Evolutionary conservation across 176 grass and related monocot species (phyloP), one percentile per base, ranked within the genome.

Genomic region (Cenchrus purpureus): DNA sequence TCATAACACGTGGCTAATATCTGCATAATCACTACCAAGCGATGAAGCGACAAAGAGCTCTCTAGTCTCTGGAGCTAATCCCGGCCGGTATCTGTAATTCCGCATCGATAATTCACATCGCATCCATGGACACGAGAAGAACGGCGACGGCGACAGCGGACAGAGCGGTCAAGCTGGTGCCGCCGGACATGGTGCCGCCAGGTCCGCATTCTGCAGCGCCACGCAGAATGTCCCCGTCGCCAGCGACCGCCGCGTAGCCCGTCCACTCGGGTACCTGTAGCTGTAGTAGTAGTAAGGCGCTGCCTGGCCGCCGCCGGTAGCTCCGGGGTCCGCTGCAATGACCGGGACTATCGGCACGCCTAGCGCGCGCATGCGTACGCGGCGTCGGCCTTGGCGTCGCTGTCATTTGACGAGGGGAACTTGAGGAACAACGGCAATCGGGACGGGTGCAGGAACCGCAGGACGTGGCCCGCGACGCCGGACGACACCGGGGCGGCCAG

Each of bases 181-280:
- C 6, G 0, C 70, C 2, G 0, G 79, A 78, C 4, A 62, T 28
- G 62, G 79, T 10, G 91, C 89, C 22, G 84, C 49, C 73, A 31
- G 45, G 77, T 93, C 92, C 7, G 95, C 95, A 56, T 79, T 93
- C 72, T 90, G 65, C 9, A 83, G 84, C 17, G 95, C 95, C 72
- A 98, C 92, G 82, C 95, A 98, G 88, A 97, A 97, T 73, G 74
- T 77, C 50, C 94, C 94, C 54, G 79, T 76, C 69, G 71, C 79
- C 37, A 87, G 81, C 31, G 85, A 76, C 84, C 84, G 76, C 74
- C 82, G 61, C 73, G 4, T 12, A 1, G 16, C 46, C 12, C 2
- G 54, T 0, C 19, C 73, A 5, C 3, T 12, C 7, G 31, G 53
- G 31, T 80, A 16, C 8, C 60, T n/a, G n/a, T n/a, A n/a, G n/a